Percentiles rank a stretch among this genome's conserved stretches.
Conservation (phyloP, 345 rosid species). For the Conringia planisiliqua region DNA sequence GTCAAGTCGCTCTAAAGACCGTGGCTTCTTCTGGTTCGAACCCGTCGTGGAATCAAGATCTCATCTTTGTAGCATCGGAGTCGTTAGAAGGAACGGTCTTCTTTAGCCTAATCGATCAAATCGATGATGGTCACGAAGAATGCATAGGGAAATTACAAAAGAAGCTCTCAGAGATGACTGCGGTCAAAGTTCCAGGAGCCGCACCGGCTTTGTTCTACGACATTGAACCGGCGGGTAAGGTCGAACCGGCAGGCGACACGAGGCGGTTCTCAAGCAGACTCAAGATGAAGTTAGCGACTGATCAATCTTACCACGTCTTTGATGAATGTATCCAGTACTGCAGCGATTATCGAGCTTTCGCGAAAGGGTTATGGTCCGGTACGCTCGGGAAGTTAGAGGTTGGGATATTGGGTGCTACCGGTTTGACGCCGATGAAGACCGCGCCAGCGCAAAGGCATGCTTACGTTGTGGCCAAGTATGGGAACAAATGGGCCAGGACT, state of each 20-base stretch:
- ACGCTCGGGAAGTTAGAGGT: conserved; percentile 12
- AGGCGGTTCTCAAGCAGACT: conserved; percentile 21
- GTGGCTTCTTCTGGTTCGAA: neutral
- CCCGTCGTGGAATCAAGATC: conserved; percentile 30
- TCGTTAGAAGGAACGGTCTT: conserved; percentile 5
- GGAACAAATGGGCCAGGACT: conserved; percentile 27
- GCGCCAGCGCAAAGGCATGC: neutral
- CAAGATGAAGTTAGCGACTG: conserved; percentile 22
- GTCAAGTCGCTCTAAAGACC: neutral
- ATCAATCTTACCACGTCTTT: conserved; percentile 25
- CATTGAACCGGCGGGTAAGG: neutral
- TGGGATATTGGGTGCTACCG: conserved; percentile 15
- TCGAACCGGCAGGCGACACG: neutral
- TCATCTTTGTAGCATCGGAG: conserved; percentile 25
- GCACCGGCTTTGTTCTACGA: conserved; percentile 15
- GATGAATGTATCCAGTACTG: conserved; percentile 6
- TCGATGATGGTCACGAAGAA: neutral
- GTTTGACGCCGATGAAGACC: neutral
- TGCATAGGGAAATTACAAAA: neutral
- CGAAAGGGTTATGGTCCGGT: conserved; percentile 12
- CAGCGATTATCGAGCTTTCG: conserved; percentile 22
- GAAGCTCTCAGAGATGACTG: conserved; percentile 16
- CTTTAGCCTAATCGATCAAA: neutral
- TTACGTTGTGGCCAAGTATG: conserved; percentile 28
- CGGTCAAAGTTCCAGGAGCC: conserved; percentile 14